These are phyloP conservation scores for Mycogone perniciosa DNA, from an alignment of 2,329 filamentous ascomycete species.

Conservation along the genomic window DNA sequence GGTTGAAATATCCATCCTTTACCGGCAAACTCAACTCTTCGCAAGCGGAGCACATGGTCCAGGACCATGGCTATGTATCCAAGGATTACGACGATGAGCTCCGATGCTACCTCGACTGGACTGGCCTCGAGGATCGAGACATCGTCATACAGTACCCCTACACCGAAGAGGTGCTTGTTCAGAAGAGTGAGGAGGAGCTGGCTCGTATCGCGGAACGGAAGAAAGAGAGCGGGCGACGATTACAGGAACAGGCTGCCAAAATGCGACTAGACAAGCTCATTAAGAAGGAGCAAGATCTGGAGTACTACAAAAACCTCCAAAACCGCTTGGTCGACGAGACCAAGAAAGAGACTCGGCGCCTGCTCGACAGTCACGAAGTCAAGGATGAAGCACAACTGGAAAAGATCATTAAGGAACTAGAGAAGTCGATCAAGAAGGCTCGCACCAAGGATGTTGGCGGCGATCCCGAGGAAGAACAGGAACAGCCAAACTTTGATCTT, in stretches of 20 bases:
- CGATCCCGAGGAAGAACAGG: conserved; percentile 71
- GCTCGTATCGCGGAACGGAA: conserved; percentile 86
- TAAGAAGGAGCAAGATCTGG: conserved; percentile 89
- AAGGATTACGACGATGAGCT: conserved; percentile 77
- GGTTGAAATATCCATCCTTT: conserved; percentile 86
- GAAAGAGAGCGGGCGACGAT: conserved; percentile 82
- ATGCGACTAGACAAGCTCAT: conserved; percentile 94
- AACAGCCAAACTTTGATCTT: conserved; percentile 78
- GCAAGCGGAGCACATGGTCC: conserved; percentile 82
- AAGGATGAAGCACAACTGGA: conserved; percentile 87
- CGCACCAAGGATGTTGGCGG: conserved; percentile 89
- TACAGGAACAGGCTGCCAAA: conserved; percentile 95
- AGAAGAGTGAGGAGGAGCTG: conserved; percentile 93
- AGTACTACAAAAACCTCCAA: conserved; percentile 86
- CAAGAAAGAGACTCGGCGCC: conserved; percentile 83
- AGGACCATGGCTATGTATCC: conserved; percentile 85
- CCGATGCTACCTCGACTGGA: conserved; percentile 76
- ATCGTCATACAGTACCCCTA: conserved; percentile 88
- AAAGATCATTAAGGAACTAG: conserved; percentile 77
- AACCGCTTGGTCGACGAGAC: conserved; percentile 63
- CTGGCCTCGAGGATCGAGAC: conserved; percentile 82
- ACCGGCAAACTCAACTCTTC: conserved; percentile 77
- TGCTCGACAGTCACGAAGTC: conserved; percentile 85
- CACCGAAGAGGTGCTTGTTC: conserved; percentile 80
- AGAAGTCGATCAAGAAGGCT: conserved; percentile 82